Evolutionary conservation across 257 asterid species (phyloP).

Genomic region (Jasminum sambac): DNA sequence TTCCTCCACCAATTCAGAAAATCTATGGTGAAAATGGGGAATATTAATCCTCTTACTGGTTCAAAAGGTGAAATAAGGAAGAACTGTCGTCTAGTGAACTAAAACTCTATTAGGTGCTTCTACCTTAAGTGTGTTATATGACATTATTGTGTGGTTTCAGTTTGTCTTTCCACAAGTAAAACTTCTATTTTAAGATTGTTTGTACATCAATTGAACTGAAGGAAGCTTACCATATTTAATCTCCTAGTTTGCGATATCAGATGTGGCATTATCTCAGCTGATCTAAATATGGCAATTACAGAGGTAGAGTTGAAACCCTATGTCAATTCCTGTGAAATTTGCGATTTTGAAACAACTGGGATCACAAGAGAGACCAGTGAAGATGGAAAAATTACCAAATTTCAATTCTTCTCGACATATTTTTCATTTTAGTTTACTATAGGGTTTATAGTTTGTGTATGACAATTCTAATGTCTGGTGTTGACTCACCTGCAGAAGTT

Average conservation of each 20-base stretch:
- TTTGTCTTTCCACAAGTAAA: neutral
- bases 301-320: neutral
- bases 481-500: neutral
- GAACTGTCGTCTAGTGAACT: constrained; percentile 56
- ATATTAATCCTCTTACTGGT: constrained; percentile 57
- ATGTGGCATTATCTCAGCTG: neutral
- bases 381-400: too few relatives aligned
- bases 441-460: too few relatives aligned
- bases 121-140: neutral
- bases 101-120: neutral
- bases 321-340: too few relatives aligned
- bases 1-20: constrained; percentile 63
- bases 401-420: too few relatives aligned
- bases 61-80: constrained; percentile 63
- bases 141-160: neutral
- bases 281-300: neutral
- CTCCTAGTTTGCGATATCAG: neutral
- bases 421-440: too few relatives aligned
- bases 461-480: neutral
- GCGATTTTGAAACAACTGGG: too few relatives aligned
- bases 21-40: constrained; percentile 80
- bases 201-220: neutral
- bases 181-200: neutral
- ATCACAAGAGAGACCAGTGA: too few relatives aligned
- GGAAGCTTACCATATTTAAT: neutral